phyloP scores from a whole-genome alignment of 2,329 filamentous ascomycete species.

The Nectriaceae sp. region DNA sequence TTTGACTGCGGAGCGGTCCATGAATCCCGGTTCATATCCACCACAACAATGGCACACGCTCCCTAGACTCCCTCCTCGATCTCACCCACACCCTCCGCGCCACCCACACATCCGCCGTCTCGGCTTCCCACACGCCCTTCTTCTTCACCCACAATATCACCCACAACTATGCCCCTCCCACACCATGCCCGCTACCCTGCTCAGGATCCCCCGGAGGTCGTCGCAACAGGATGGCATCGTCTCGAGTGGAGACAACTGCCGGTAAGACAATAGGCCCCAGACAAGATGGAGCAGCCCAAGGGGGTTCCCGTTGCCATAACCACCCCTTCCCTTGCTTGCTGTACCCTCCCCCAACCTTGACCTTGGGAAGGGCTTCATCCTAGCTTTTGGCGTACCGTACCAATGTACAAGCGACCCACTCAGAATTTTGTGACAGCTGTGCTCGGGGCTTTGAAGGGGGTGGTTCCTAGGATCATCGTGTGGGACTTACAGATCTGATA shows the following conservation, averaged over 20 bases:
- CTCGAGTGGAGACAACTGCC: constrained; percentile 24
- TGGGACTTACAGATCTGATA: constrained; percentile 32
- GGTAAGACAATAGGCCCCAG: constrained; percentile 22
- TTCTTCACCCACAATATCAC: neutral
- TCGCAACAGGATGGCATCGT: constrained; percentile 14
- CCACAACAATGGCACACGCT: constrained; percentile 23
- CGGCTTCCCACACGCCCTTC: constrained; percentile 13
- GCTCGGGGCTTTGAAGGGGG: constrained; percentile 18
- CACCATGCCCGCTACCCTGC: constrained; percentile 19
- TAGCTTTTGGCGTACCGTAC: constrained; percentile 25
- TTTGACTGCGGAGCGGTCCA: constrained; percentile 32
- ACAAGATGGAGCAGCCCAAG: constrained; percentile 22
- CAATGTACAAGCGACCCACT: constrained; percentile 18
- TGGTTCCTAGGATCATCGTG: constrained; percentile 22
- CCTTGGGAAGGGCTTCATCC: constrained; percentile 23
- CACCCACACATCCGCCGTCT: neutral
- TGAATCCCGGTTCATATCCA: constrained; percentile 26
- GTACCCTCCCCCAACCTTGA: constrained; percentile 20
- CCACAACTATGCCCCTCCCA: neutral
- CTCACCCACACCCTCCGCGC: constrained; percentile 8
- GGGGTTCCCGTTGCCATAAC: constrained; percentile 24
- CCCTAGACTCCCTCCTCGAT: constrained; percentile 15
- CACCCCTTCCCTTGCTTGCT: constrained; percentile 17
- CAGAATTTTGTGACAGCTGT: constrained; percentile 30
- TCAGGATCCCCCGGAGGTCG: constrained; percentile 25